Conservation (phyloP, 768 basidiomycete genomes). For the Suillus alpinus region DNA sequence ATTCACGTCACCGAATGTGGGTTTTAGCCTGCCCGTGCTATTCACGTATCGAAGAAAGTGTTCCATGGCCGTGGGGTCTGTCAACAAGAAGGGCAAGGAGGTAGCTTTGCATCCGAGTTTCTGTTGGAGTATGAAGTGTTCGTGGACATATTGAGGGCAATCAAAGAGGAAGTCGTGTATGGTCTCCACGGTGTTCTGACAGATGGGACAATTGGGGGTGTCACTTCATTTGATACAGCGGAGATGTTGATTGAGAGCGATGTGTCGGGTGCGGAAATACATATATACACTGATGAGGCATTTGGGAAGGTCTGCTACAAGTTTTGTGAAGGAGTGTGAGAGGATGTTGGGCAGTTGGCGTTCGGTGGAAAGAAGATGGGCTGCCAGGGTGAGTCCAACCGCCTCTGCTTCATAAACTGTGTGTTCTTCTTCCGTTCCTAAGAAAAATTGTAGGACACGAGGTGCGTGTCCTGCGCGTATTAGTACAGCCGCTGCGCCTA, state of each 20-base stretch:
- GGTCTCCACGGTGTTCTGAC: conserved; percentile 24
- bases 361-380: conserved; percentile 3
- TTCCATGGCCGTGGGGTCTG: not conserved
- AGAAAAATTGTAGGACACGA: not conserved
- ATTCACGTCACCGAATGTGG: not conserved
- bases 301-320: conserved; percentile 6
- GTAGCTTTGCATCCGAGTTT: not conserved
- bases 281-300: conserved; percentile 21
- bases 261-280: conserved; percentile 32
- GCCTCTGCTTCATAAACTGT: conserved; percentile 19
- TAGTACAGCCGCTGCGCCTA: not conserved
- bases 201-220: conserved; percentile 24
- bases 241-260: conserved; percentile 29
- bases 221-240: conserved; percentile 22
- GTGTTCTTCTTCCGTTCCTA: conserved; percentile 13
- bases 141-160: conserved; percentile 21
- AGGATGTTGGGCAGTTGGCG: not conserved
- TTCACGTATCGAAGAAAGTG: conserved; percentile 5
- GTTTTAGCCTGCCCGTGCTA: not conserved
- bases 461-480: not conserved
- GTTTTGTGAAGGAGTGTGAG: not conserved
- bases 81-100: conserved; percentile 8
- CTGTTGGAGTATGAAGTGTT: not conserved
- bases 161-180: conserved; percentile 28
- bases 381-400: conserved; percentile 11